Evolutionary conservation across 768 basidiomycete species (phyloP), one percentile per base, ranked within the genome.

Genomic region (Harrya chromipes): DNA sequence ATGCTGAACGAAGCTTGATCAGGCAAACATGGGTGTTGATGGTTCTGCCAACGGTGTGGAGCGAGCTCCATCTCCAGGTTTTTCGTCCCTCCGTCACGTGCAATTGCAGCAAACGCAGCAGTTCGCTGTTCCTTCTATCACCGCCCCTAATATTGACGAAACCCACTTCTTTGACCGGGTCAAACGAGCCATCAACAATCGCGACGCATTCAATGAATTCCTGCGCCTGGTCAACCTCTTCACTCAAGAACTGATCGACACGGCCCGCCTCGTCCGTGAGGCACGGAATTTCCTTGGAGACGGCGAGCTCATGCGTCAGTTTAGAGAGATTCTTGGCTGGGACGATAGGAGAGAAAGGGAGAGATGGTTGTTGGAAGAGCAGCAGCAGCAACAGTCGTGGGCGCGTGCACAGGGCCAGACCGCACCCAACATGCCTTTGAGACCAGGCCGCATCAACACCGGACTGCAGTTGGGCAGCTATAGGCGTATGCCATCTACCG

Each of bases 161-260:
- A 75, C 80, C 3, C 85, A 85, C 47, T 97, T 97, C 71, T 99
- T 99, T 65, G 94, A 97, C 50, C 87, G 87, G 23, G 92, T 97
- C 42, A 86, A 84, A 59, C 81, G 80, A 14, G 74, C 79, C 1
- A 71, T 92, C 38, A 84, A 86, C 48, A 84, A 78, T 54, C 77
- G 85, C 12, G 87, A 90, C 41, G 81, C 83, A 1, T 91, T 88
- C 70, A 91, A 94, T 66, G 97, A 98, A 69, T 98, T 99, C 70
- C 72, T 99, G 53, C 97, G 94, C 64, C 74, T 98, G 39, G 80
- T 97, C 57, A 97, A 98, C 67, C 77, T 99, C 2, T 99, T 94
- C 63, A 89, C 91, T 2, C 92, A 95, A 63, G 91, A 94, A 52
- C 83, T 90, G 62, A 95, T 99, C 58, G 94, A 97, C 60, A 82